Evolutionary conservation across 2,329 filamentous ascomycete species (phyloP), one percentile per base, ranked within the genome.

Genomic region (Botrytis hyacinthi): DNA sequence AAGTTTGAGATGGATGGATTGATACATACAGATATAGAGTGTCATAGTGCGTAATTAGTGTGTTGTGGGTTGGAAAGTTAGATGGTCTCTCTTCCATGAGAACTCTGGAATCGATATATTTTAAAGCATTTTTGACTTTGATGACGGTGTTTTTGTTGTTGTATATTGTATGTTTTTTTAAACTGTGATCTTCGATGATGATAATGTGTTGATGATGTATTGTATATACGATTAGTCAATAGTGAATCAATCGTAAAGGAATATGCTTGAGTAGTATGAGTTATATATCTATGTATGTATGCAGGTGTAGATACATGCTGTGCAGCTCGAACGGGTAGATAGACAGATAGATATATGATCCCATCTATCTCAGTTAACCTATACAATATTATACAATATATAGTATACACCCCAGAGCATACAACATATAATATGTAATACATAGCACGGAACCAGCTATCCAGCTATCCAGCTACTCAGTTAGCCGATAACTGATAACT

Each of bases 11-110:
- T 54, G 35, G 26, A 35, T 61, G 32, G 32, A 20, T 44, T 20
- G 18, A 68, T 54, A n/a, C 46, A 40, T 57, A 68, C 35, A 42
- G 65, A 68, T 57, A 54, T 26, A 54, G 44, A 35, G 32, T 68
- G 65, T 57, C 65, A 29, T 42, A 22, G 35, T 54, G 32, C 65
- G 48, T 68, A 40, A 26, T 16, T 22, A 57, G 35, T 57, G 35
- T 26, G 46, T 40, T 7, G 32, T 26, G 32, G 26, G 16, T 46
- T 65, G 40, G 61, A 65, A 65, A 65, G 40, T n/a, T 67, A 51
- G n/a, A 26, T 67, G 40, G 44, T 35, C 51, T 57, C 51, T 57
- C 51, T 57, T 29, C 14, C 51, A 57, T 32, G 51, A 32, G n/a
- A 57, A 57, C 1, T 57, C 5, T 57, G 51, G 14, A 29, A 57